phyloP scores from a whole-genome alignment of 2,329 filamentous ascomycete genomes.

The Colletotrichum orchidophilum region DNA sequence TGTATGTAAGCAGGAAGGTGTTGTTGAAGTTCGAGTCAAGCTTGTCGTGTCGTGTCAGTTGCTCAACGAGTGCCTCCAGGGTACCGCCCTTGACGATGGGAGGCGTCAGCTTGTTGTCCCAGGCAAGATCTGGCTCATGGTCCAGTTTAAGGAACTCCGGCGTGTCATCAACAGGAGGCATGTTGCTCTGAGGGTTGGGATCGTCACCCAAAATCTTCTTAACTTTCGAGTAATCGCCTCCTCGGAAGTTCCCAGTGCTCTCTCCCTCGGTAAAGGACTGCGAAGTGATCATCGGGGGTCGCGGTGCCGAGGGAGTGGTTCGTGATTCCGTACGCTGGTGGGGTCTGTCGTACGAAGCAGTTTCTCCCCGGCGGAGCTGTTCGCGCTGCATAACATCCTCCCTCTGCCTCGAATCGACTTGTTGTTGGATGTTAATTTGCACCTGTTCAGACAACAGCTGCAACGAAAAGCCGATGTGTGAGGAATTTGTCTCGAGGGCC shows the following conservation, averaged over 20 bases:
- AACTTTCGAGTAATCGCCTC: slow-evolving; percentile 71
- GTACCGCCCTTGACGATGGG: slow-evolving; percentile 89
- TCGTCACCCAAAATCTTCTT: slow-evolving; percentile 74
- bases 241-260: slow-evolving; percentile 61
- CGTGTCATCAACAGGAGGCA: slow-evolving; percentile 74
- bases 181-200: slow-evolving; percentile 57
- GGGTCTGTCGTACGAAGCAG: slow-evolving; percentile 62
- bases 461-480: slow-evolving; percentile 87
- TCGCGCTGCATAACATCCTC: slow-evolving; percentile 59
- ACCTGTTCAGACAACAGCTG: slow-evolving; percentile 88
- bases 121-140: slow-evolving; percentile 87
- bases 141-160: slow-evolving; percentile 89
- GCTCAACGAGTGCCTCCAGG: slow-evolving; percentile 87
- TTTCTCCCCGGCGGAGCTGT: slow-evolving; percentile 65
- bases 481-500: slow-evolving; percentile 86
- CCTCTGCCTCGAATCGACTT: slow-evolving; percentile 50
- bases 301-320: slow-evolving; percentile 41
- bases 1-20: slow-evolving; percentile 95
- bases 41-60: slow-evolving; percentile 94
- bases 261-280: slow-evolving; percentile 75
- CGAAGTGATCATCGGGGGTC: slow-evolving; percentile 61
- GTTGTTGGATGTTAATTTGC: slow-evolving; percentile 62
- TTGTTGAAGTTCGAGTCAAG: slow-evolving; percentile 96
- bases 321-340: slow-evolving; percentile 69
- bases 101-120: slow-evolving; percentile 82